Evolutionary conservation across 2,329 filamentous ascomycete genomes (phyloP).

Genomic region (Hypocreales sp.): DNA sequence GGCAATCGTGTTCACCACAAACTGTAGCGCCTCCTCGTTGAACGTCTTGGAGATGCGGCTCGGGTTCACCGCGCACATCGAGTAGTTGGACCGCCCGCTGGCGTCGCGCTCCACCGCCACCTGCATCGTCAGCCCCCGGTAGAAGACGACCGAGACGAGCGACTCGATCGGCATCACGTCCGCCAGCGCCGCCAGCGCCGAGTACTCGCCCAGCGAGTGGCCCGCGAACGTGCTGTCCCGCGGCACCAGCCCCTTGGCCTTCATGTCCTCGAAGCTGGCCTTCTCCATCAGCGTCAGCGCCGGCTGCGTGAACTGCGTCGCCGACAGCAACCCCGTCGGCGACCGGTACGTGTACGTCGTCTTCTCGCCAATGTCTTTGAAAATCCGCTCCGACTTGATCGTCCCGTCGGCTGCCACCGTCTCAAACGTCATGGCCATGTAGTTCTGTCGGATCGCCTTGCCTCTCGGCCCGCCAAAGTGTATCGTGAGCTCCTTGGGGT

Average conservation of each 20-base stretch:
- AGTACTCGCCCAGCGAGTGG: slow-evolving; percentile 97
- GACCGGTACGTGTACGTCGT: slow-evolving; percentile 96
- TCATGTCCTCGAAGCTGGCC: slow-evolving; percentile 98
- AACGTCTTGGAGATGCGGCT: slow-evolving; percentile 97
- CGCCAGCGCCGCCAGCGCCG: slow-evolving; percentile 83
- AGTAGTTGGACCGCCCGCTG: slow-evolving; percentile 88
- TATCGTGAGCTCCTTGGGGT: slow-evolving; percentile 95
- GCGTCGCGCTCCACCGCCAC: slow-evolving; percentile 95
- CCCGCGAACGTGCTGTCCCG: slow-evolving; percentile 94
- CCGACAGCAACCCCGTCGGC: slow-evolving; percentile 83
- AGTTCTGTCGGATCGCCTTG: slow-evolving; percentile 96
- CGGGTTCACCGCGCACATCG: slow-evolving; percentile 98
- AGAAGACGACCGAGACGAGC: slow-evolving; percentile 96
- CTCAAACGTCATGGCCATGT: slow-evolving; percentile 99
- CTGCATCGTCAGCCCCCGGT: slow-evolving; percentile 97
- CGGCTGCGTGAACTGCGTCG: slow-evolving; percentile 96
- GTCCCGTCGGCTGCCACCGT: slow-evolving; percentile 83
- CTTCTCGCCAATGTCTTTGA: slow-evolving; percentile 90
- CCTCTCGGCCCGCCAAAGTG: slow-evolving; percentile 94
- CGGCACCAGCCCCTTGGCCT: slow-evolving; percentile 87
- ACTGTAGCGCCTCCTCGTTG: slow-evolving; percentile 93
- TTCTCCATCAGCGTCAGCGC: slow-evolving; percentile 98
- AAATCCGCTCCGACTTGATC: slow-evolving; percentile 98
- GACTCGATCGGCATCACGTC: slow-evolving; percentile 99
- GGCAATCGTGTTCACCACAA: slow-evolving; percentile 88